A percentile compares a stretch with the other conserved stretches of the same genome.
phyloP scores from a whole-genome alignment of 345 rosid genomes.

The Gossypium herbaceum region DNA sequence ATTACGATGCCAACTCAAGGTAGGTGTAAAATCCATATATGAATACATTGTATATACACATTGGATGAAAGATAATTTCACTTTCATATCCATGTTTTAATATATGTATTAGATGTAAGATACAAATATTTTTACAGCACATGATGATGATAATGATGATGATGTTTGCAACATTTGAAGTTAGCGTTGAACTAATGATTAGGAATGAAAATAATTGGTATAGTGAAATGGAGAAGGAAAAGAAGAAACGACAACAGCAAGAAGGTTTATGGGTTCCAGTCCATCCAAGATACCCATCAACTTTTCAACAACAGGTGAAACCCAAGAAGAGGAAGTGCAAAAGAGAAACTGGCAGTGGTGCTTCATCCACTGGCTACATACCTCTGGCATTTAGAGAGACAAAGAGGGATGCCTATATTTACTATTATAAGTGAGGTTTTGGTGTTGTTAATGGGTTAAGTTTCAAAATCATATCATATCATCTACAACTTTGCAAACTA shows the following conservation, averaged over 20 bases:
- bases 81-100: no score
- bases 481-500: neutral
- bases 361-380: neutral
- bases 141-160: neutral
- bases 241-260: neutral
- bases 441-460: neutral
- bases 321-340: neutral
- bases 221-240: neutral
- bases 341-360: neutral
- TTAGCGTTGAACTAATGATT: neutral
- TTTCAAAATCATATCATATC: neutral
- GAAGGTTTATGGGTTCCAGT: neutral
- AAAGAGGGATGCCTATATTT: slow-evolving; percentile 13
- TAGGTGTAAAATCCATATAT: no score
- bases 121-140: no score
- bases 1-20: no score
- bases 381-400: slow-evolving; percentile 12
- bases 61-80: no score
- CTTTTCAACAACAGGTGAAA: neutral
- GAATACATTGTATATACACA: no score
- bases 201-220: neutral
- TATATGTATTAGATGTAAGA: neutral
- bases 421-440: neutral
- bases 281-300: neutral
- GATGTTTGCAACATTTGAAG: neutral